Evolutionary conservation across 768 basidiomycete genomes (phyloP).

Genomic region (Boletus patriciae): DNA sequence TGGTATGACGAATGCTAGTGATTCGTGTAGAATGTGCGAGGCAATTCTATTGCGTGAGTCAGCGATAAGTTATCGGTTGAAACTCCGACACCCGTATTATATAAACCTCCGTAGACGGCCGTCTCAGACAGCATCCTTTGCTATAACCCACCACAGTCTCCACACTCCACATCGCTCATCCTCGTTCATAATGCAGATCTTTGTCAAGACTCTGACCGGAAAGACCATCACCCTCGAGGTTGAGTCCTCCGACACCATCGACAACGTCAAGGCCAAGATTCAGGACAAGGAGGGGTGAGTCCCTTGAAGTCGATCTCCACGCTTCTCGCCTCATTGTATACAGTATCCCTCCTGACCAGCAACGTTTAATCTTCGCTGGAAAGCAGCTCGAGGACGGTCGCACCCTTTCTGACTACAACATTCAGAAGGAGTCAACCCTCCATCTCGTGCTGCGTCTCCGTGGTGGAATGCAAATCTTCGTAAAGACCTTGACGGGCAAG

Average conservation of each 20-base stretch:
- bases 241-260: slow-evolving; percentile 29
- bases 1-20: slow-evolving; percentile 57
- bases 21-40: slow-evolving; percentile 8
- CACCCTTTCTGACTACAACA: slow-evolving; percentile 86
- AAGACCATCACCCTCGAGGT: slow-evolving; percentile 64
- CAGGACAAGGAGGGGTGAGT: slow-evolving; percentile 67
- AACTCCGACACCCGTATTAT: slow-evolving; percentile 17
- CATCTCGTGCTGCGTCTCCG: slow-evolving; percentile 88
- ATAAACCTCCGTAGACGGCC: slow-evolving; percentile 5
- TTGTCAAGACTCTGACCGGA: slow-evolving; percentile 85
- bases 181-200: slow-evolving; percentile 51
- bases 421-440: slow-evolving; percentile 94
- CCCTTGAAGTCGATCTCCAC: fast-evolving
- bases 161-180: not conserved
- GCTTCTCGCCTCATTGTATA: not conserved
- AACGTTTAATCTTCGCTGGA: slow-evolving; percentile 94
- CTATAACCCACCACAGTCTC: slow-evolving; percentile 4
- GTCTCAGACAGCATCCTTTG: not conserved
- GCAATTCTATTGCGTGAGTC: slow-evolving; percentile 13
- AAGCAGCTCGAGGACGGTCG: slow-evolving; percentile 96
- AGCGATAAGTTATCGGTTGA: slow-evolving; percentile 15
- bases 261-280: slow-evolving; percentile 43
- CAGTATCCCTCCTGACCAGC: slow-evolving; percentile 85
- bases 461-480: slow-evolving; percentile 86
- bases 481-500: slow-evolving; percentile 84